Evolutionary conservation across 2,329 filamentous ascomycete genomes (phyloP).

Genomic region (Cadophora sp.): DNA sequence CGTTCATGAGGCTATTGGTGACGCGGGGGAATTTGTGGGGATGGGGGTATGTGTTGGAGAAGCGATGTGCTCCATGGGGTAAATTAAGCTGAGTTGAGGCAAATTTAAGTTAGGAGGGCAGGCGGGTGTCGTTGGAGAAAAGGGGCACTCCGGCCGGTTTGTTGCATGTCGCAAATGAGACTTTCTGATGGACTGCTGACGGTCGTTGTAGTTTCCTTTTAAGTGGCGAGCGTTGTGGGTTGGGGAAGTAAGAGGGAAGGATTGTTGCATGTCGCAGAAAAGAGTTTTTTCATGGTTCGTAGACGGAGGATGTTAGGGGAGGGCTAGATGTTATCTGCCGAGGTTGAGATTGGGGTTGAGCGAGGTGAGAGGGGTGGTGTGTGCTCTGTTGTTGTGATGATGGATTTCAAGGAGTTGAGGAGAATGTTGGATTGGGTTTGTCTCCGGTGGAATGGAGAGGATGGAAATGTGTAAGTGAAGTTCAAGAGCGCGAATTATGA

Average conservation of each 20-base stretch:
- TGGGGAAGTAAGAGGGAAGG: background rate
- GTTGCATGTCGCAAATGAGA: constrained; percentile 12
- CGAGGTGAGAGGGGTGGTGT: background rate
- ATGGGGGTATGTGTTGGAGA: too few species aligned
- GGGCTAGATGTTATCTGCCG: background rate
- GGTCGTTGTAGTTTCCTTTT: background rate
- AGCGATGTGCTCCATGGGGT: too few species aligned
- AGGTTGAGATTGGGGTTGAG: background rate
- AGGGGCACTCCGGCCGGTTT: too few species aligned
- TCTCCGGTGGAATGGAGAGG: background rate
- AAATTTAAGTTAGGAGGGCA: too few species aligned
- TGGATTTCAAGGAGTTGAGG: too few species aligned
- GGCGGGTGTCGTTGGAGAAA: background rate
- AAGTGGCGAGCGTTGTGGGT: background rate
- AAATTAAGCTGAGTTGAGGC: too few species aligned
- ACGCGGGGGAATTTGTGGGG: too few species aligned
- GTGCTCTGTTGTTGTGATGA: background rate
- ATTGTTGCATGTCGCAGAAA: background rate
- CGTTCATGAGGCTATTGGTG: too few species aligned
- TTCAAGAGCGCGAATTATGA: too few species aligned
- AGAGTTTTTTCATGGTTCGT: background rate
- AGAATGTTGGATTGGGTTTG: background rate
- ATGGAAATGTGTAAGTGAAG: background rate
- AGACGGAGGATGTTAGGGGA: background rate
- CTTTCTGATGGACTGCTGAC: constrained; percentile 3